phyloP scores from a whole-genome alignment of 2,329 filamentous ascomycete species.

The Periconia digitata region DNA sequence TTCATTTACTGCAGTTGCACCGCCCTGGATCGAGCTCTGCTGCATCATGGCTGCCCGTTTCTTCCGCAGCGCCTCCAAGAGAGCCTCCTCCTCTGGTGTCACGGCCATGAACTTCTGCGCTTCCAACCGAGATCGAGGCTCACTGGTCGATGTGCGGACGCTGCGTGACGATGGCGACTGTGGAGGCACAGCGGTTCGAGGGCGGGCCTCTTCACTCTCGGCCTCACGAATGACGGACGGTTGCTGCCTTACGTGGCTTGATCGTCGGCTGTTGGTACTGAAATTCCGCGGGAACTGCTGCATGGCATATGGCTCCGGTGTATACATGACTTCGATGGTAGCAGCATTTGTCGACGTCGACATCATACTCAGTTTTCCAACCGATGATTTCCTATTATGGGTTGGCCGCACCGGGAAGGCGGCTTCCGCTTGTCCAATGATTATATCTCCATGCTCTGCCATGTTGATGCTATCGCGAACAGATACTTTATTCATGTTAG shows the following conservation, averaged over 20 bases:
- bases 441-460: conserved; percentile 36
- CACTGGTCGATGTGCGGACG: conserved; percentile 35
- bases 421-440: conserved; percentile 42
- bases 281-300: conserved; percentile 21
- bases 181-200: conserved; percentile 27
- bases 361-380: conserved; percentile 35
- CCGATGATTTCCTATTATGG: conserved; percentile 22
- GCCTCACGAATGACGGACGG: conserved; percentile 42
- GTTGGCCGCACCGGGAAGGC: conserved; percentile 35
- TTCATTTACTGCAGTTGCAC: conserved; percentile 39
- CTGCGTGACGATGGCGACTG: conserved; percentile 31
- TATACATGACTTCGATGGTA: conserved; percentile 45
- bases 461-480: conserved; percentile 38
- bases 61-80: conserved; percentile 53
- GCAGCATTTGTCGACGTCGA: conserved; percentile 39
- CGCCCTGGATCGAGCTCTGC: conserved; percentile 42
- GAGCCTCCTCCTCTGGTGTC: conserved; percentile 52
- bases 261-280: conserved; percentile 24
- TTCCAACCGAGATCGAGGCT: conserved; percentile 30
- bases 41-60: conserved; percentile 52
- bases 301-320: conserved; percentile 30
- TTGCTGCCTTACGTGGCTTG: conserved; percentile 40
- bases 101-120: conserved; percentile 49
- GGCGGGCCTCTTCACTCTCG: conserved; percentile 36
- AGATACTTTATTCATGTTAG: conserved; percentile 10